Evolutionary conservation across 176 grass and related monocot species (phyloP).

Genomic region (Oryza meyeriana): DNA sequence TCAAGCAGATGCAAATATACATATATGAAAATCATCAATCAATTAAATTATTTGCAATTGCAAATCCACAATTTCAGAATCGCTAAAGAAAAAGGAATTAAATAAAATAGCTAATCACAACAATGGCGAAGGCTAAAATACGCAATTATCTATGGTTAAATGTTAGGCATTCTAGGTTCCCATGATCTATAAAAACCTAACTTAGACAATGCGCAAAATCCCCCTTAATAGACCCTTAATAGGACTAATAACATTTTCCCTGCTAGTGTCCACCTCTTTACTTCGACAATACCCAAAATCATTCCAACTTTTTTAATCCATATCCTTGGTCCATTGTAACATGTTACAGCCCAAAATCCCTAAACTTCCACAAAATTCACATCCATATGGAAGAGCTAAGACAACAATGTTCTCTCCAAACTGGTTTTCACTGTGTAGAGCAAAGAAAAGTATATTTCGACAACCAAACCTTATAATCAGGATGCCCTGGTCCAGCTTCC

Average conservation of each 20-base stretch:
- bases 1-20: background rate
- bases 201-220: background rate
- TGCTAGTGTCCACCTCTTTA: background rate
- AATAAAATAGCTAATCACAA: background rate
- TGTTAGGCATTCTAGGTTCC: background rate
- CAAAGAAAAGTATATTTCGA: background rate
- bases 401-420: background rate
- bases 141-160: background rate
- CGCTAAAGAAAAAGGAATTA: background rate
- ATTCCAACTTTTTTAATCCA: background rate
- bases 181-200: background rate
- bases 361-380: background rate
- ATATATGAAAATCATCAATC: background rate
- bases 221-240: background rate
- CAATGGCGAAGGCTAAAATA: background rate
- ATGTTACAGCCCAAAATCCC: background rate
- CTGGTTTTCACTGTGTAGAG: background rate
- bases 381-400: background rate
- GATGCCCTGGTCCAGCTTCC: slow-evolving; percentile 95
- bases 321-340: background rate
- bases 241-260: background rate
- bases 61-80: background rate
- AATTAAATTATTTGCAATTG: background rate
- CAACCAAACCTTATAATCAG: slow-evolving; percentile 79
- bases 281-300: background rate